A percentile compares a stretch with the other conserved stretches of the same genome.
phyloP scores from a whole-genome alignment of 306 rosid species.

The Prunus mira region DNA sequence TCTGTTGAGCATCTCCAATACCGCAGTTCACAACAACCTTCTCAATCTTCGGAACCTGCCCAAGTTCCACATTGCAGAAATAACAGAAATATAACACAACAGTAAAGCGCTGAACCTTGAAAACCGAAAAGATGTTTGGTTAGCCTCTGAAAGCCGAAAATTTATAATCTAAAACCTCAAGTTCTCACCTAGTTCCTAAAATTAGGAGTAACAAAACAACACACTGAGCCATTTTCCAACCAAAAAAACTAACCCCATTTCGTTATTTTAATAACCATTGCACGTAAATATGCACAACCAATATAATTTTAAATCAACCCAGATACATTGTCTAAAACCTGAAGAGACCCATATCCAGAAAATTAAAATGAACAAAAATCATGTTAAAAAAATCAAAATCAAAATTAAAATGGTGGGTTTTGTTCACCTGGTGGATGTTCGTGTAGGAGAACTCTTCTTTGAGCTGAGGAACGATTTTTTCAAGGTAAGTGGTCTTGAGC shows the following conservation, averaged over 20 bases:
- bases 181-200: background rate
- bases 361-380: background rate
- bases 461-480: slow-evolving; percentile 72
- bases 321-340: background rate
- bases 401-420: background rate
- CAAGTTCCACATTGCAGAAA: slow-evolving; percentile 24
- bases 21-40: slow-evolving; percentile 96
- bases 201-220: background rate
- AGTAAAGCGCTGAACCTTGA: background rate
- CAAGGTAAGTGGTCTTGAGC: slow-evolving; percentile 60
- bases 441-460: slow-evolving; percentile 81
- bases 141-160: background rate
- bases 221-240: background rate
- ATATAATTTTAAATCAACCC: background rate
- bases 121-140: background rate
- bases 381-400: background rate
- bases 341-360: slow-evolving; percentile 2
- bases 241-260: background rate
- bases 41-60: slow-evolving; percentile 85
- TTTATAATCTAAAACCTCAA: background rate
- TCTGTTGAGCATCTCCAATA: slow-evolving; percentile 96
- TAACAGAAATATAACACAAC: slow-evolving; percentile 10
- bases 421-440: slow-evolving; percentile 60
- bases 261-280: background rate
- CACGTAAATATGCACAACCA: background rate